Base-by-base conservation (phyloP, 2,329 filamentous ascomycete genomes). In the Amesomyces nigricolor region DNA sequence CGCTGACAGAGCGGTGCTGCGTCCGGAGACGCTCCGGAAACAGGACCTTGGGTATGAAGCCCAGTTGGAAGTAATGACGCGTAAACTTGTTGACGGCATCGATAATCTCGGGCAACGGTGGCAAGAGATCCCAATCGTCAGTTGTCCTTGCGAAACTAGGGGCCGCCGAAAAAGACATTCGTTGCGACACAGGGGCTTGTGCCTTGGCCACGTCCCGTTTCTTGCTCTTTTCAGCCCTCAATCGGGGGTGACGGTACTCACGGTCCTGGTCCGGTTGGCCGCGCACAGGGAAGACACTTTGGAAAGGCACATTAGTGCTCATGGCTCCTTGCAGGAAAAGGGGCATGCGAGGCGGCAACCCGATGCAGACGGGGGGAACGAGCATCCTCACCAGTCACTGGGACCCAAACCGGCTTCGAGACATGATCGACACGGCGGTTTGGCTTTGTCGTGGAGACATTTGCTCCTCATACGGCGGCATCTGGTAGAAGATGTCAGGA, bases 401-500 rank as follows among this genome's bases (percentile, higher is more conserved):
- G 74, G 63, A 19, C 66, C 65, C 16, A 78, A 68, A n/a, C 77
- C 78, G 11, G 78, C 75, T 50, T 78, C 74, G 17, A 67, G 65
- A 59, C 80, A 83, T 5, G 76, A 70, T 54, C 78, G 75, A 60
- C 80, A 83, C 14, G 78, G 78, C 26, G 78, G 70, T 19, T 68
- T 66, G 4, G 69, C 72, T 49, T 73, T 76, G 8, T 78, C 75
- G 60, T 80, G 77, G 16, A 77, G 63, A 61, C 79, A 82, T 68
- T 80, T 82, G 65, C 76, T 80, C 57, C 79, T 75, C 72, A 81
- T 77, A 35, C 78, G 76, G 35, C 79, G 78, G 59, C 79, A 82
- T 70, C 77, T 79, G 38, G 45, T 44, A 47, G 26, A 49, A 17
- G 13, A 22, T 22, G 54, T 59, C 32, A 54, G 32, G 38, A 13